Base-by-base conservation (phyloP, 2,329 filamentous ascomycete species). In the Fusarium cicatricum region DNA sequence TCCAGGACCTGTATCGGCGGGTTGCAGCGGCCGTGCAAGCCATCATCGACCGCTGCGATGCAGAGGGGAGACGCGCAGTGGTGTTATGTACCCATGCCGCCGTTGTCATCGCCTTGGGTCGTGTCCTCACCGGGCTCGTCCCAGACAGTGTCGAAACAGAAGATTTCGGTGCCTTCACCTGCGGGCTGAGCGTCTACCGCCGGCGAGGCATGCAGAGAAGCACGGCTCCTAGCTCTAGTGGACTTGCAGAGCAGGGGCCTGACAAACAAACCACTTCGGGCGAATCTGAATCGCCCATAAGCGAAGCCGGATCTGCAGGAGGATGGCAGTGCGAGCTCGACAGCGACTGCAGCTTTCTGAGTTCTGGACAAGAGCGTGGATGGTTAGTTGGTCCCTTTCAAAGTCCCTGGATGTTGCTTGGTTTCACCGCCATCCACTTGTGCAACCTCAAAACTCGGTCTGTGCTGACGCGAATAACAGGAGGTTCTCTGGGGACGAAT, bases 41-140 rank as follows among this genome's bases (percentile, higher is more conserved):
- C 40, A 86, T 97, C 64, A 89, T 97, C 64, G 80, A 83, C 23
- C 82, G 86, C 47, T 87, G 91, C 55, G 92, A 97, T 70, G 74
- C 75, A n/a, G 82, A 90, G 42, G 85, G 86, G n/a, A 80, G 84
- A 33, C 86, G 84, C 66, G 83, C 90, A 0, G 81, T 97, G 19
- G 75, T 97, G 34, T 81, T 99, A 33, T 97, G 91, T 75, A 90
- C 91, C 2, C 95, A 99, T 77, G 95, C 95, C 2, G 95, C 95
- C 4, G 86, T 89, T 11, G 84, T 98, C 68, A 97, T 99, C 71
- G 89, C 90, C 9, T 84, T 95, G 64, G 94, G 94, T 1, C 84
- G 95, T 34, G 87, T 86, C 1, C 78, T 99, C 66, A 97, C 93
- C 2, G 92, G 92, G 0, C 68, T 75, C 16, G 87, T 94, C 82